phyloP scores from a whole-genome alignment of 208 protist genomes.

The Leishmania guyanensis region DNA sequence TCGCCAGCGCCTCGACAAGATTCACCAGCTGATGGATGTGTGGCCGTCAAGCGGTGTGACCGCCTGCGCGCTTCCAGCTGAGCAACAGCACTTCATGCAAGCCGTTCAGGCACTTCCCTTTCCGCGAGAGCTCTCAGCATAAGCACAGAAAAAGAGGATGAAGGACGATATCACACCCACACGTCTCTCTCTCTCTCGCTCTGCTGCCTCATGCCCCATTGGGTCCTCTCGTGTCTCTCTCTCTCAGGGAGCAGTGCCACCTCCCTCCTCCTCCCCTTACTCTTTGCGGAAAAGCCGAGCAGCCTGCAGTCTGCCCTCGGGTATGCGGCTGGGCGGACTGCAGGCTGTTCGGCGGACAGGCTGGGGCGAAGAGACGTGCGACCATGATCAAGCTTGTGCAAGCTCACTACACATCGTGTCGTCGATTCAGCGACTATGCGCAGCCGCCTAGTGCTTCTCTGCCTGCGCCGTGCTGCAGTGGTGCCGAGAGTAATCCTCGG shows the following conservation, averaged over 20 bases:
- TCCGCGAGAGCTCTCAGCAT: slow-evolving; percentile 49
- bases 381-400: not conserved
- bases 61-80: slow-evolving; percentile 36
- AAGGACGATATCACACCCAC: not conserved
- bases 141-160: not conserved
- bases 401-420: not conserved
- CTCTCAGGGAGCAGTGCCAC: no score
- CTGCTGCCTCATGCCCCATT: not conserved
- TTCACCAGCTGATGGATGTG: slow-evolving; percentile 52
- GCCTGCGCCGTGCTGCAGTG: no score
- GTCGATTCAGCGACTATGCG: not conserved
- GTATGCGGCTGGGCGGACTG: not conserved
- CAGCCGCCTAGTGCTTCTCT: not conserved
- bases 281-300: not conserved
- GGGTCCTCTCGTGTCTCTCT: not conserved
- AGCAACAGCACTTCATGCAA: slow-evolving; percentile 49
- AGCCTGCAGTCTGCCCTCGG: no score
- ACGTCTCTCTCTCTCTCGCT: not conserved
- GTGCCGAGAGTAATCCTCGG: no score
- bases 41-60: slow-evolving; percentile 61
- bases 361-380: not conserved
- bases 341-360: not conserved
- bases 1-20: slow-evolving; percentile 43
- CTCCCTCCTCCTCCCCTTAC: not conserved
- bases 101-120: slow-evolving; percentile 56